Evolutionary conservation across 2,329 filamentous ascomycete species (phyloP).

Genomic region (Verticillium alfalfae): DNA sequence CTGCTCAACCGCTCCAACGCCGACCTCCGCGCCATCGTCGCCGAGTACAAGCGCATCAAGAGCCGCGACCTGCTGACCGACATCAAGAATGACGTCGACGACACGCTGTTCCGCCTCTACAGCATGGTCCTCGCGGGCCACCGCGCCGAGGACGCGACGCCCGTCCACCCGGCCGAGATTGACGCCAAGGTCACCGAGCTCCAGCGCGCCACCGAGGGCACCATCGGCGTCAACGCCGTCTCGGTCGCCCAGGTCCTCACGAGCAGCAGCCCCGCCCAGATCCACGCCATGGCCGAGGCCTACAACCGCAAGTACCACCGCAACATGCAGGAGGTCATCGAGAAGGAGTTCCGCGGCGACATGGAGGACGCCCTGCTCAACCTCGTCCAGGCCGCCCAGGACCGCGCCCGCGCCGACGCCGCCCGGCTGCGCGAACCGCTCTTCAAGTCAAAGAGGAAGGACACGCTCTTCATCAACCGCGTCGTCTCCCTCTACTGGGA

Average conservation of each 20-base stretch:
- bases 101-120: constrained; percentile 22
- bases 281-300: constrained; percentile 20
- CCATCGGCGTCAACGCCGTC: constrained; percentile 20
- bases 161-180: constrained; percentile 19
- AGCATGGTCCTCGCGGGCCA: constrained; percentile 23
- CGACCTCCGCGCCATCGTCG: constrained; percentile 23
- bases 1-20: constrained; percentile 28
- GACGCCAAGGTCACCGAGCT: constrained; percentile 25
- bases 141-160: constrained; percentile 20
- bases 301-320: constrained; percentile 26
- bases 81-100: constrained; percentile 24
- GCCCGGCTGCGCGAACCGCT: constrained; percentile 17
- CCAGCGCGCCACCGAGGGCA: constrained; percentile 24
- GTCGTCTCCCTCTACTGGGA: constrained; percentile 25
- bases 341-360: constrained; percentile 27
- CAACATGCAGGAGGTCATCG: constrained; percentile 23
- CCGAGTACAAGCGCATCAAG: constrained; percentile 20
- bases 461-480: constrained; percentile 23
- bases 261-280: constrained; percentile 22
- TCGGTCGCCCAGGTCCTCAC: constrained; percentile 24
- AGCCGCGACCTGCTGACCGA: constrained; percentile 21
- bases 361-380: constrained; percentile 24
- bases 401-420: constrained; percentile 18
- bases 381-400: constrained; percentile 18
- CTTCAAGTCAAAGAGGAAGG: constrained; percentile 19